Base-by-base conservation (phyloP, 805 yeast species). In the Zygosaccharomyces gambellarensis region DNA sequence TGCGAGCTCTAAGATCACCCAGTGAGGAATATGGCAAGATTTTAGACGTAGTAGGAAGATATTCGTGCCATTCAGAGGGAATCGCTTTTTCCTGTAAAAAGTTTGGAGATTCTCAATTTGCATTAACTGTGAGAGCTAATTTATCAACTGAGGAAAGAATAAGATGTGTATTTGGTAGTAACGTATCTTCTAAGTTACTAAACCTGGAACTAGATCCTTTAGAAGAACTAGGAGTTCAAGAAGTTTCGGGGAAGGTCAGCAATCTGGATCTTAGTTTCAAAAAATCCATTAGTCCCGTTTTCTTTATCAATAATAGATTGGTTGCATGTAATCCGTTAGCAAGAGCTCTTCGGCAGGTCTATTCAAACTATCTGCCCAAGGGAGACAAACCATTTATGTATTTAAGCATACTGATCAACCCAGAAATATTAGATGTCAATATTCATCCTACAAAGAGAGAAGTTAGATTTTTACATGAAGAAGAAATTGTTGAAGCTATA, bases 361-460 rank as follows among this genome's bases (percentile, higher is more conserved):
- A 82, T 60, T 73, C 81, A 17, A 67, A 77, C 3, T 87, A 78
- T 61, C 67, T 92, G 17, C 97, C 97, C 0, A 87, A 84, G 56
- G 95, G 95, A 0, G 74, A 73, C 39, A 80, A 76, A 55, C 85
- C 95, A 0, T 94, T 94, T 62, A 75, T 87, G 1, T 94, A 90
- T 65, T 50, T 94, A 46, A 75, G 87, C 43, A 63, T 94, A n/a
- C 71, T 71, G 17, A 80, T 94, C 2, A 71, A 75, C 21, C 87
- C 97, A 0, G 69, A 68, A 30, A 82, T 83, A 52, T 75, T 94
- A 6, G 99, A 94, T 64, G 98, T 94, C 12, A 94, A 94, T 63
- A 83, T 94, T 11, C 99, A 94, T 62, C 99, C 99, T 0, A 92
- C 98, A 0, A 94, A 94, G 58, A 76, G 92, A 50, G 97, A 92